phyloP scores from a whole-genome alignment of 108 stramenopile species.

The Mediolabrus comicus region DNA sequence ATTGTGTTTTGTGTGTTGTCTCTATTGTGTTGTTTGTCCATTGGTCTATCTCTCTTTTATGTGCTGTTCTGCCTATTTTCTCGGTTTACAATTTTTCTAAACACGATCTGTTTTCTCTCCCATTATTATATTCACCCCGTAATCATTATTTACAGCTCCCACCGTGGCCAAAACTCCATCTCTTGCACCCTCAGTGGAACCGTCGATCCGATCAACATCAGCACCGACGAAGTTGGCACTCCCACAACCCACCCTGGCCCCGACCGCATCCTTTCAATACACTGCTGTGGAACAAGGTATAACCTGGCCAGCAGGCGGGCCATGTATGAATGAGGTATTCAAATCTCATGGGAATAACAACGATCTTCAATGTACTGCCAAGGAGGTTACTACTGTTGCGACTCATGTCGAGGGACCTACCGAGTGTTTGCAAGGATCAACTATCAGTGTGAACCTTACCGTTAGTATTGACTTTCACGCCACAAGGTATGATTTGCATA shows the following conservation, averaged over 20 bases:
- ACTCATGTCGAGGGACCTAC: conserved; percentile 1
- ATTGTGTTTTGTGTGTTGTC: too few relatives aligned
- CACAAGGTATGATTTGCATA: conserved; percentile 3
- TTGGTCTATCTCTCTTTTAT: too few relatives aligned
- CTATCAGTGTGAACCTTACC: not conserved
- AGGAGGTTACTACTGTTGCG: not conserved
- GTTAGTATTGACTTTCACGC: conserved; percentile 6
- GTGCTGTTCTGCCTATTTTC: too few relatives aligned
- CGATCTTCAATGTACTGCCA: conserved; percentile 7
- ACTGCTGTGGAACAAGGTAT: not conserved
- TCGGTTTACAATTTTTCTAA: too few relatives aligned
- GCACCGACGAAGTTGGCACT: not conserved
- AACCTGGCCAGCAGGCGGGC: not conserved
- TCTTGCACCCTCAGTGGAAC: too few relatives aligned
- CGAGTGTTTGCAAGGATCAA: not conserved
- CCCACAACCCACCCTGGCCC: not conserved
- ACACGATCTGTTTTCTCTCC: too few relatives aligned
- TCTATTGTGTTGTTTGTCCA: too few relatives aligned
- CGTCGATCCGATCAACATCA: not conserved
- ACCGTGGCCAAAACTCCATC: too few relatives aligned
- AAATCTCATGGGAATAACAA: not conserved
- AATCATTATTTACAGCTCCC: too few relatives aligned
- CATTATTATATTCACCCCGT: too few relatives aligned
- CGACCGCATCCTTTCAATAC: not conserved
- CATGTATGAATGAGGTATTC: conserved; percentile 7